A percentile compares a stretch with the other conserved stretches of the same genome.
These are phyloP conservation scores for Metschnikowia picachoensis DNA, from an alignment of 805 yeast species.

Conservation along the genomic window DNA sequence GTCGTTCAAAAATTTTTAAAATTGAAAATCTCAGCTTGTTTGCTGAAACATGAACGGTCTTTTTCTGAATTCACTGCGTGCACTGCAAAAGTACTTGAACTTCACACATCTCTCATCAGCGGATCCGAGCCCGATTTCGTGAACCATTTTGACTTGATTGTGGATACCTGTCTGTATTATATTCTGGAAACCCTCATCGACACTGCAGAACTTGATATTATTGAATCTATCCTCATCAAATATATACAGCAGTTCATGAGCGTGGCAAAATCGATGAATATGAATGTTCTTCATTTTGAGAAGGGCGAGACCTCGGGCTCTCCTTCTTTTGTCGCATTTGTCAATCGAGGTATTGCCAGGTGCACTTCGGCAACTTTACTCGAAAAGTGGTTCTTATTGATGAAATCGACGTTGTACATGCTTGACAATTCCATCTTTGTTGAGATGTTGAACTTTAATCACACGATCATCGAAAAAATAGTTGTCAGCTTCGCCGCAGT, in stretches of 20 bases:
- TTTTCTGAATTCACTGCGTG: constrained; percentile 22
- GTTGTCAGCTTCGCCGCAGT: constrained; percentile 27
- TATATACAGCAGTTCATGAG: constrained; percentile 29
- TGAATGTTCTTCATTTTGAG: constrained; percentile 28
- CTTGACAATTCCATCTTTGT: constrained; percentile 52
- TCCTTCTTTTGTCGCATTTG: constrained; percentile 39
- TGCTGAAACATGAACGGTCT: constrained; percentile 15
- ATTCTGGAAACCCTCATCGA: constrained; percentile 9
- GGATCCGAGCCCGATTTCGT: constrained; percentile 57
- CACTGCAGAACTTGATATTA: constrained; percentile 24
- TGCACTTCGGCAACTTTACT: constrained; percentile 42
- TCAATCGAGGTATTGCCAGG: constrained; percentile 46
- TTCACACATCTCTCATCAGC: constrained; percentile 43
- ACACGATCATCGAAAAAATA: constrained; percentile 44
- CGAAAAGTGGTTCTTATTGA: constrained; percentile 46
- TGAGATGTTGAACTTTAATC: constrained; percentile 51
- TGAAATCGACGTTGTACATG: constrained; percentile 49
- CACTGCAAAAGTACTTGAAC: constrained; percentile 37
- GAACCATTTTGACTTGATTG: constrained; percentile 38
- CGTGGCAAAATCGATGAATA: constrained; percentile 26
- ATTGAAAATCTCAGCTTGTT: constrained; percentile 16
- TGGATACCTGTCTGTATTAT: constrained; percentile 32
- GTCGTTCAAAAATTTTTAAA: constrained; percentile 46
- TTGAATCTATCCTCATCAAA: constrained; percentile 26
- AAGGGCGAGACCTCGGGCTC: constrained; percentile 25